phyloP scores from a whole-genome alignment of 768 basidiomycete genomes.

The Porpolomopsis calyptriformis region DNA sequence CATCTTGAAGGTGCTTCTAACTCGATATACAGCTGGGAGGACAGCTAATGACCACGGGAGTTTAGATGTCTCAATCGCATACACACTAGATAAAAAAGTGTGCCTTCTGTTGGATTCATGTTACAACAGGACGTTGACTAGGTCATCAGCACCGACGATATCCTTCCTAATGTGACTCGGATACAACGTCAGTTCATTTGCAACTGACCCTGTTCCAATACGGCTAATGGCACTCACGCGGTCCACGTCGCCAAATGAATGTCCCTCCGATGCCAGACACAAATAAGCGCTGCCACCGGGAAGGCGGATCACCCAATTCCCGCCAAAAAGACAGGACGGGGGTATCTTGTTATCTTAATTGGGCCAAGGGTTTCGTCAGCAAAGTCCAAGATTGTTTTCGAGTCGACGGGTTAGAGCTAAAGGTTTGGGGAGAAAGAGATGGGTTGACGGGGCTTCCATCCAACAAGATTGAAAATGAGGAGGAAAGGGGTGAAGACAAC shows the following conservation, averaged over 20 bases:
- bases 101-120: too few species aligned
- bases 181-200: too few species aligned
- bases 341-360: constrained; percentile 51
- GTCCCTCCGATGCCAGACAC: background rate
- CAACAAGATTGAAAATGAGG: constrained; percentile 20
- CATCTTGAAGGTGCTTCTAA: too few species aligned
- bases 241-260: background rate
- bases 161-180: too few species aligned
- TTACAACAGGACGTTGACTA: too few species aligned
- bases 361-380: constrained; percentile 57
- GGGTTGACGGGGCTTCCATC: constrained; percentile 13
- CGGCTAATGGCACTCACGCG: constrained; percentile 51
- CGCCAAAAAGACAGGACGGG: constrained; percentile 19
- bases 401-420: constrained; percentile 53
- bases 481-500: constrained; percentile 16
- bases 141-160: too few species aligned
- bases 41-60: too few species aligned
- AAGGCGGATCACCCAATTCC: background rate
- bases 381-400: constrained; percentile 50
- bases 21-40: too few species aligned
- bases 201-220: too few species aligned
- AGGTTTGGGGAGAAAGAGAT: constrained; percentile 28
- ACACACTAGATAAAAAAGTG: too few species aligned
- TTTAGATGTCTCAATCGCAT: too few species aligned
- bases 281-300: constrained; percentile 1